Conservation (phyloP, 495 filamentous ascomycete species). For the Haplographium delicatum region DNA sequence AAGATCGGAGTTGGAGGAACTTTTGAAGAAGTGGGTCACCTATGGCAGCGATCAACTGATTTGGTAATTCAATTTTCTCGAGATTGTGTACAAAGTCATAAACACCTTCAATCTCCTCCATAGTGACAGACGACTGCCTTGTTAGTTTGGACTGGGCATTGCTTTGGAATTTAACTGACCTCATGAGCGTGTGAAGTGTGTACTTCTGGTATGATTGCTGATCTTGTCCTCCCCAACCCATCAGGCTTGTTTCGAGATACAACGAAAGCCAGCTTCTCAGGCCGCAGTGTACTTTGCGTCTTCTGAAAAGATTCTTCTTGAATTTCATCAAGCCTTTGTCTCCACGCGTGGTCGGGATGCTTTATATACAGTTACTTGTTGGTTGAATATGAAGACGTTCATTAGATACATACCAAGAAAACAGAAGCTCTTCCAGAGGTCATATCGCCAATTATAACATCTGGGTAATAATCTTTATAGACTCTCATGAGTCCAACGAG, state of each 20-base stretch:
- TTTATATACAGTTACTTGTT: slow-evolving; percentile 24
- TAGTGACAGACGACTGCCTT: slow-evolving; percentile 39
- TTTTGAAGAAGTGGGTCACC: slow-evolving; percentile 76
- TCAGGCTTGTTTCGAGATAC: slow-evolving; percentile 43
- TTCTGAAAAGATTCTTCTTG: slow-evolving; percentile 52
- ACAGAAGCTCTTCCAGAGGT: slow-evolving; percentile 47
- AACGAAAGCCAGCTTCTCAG: slow-evolving; percentile 43
- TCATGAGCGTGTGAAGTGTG: slow-evolving; percentile 69
- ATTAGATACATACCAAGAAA: slow-evolving; percentile 45
- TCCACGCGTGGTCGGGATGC: slow-evolving; percentile 77
- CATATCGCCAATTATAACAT: slow-evolving; percentile 71
- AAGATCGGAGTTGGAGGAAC: slow-evolving; percentile 59
- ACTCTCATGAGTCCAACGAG: slow-evolving; percentile 72
- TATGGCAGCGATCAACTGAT: slow-evolving; percentile 72
- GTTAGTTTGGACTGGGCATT: slow-evolving; percentile 15
- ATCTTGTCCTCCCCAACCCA: slow-evolving; percentile 36
- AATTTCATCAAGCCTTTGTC: slow-evolving; percentile 58
- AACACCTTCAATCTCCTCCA: slow-evolving; percentile 74
- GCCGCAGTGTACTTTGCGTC: slow-evolving; percentile 25
- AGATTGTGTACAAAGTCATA: slow-evolving; percentile 68
- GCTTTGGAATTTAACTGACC: slow-evolving; percentile 30
- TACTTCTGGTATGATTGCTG: slow-evolving; percentile 56
- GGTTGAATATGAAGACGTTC: background rate
- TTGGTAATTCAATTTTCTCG: slow-evolving; percentile 75
- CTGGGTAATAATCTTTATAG: slow-evolving; percentile 87